A percentile compares a stretch with the other conserved stretches of the same genome.
These are phyloP conservation scores for Fusarium subtropicale DNA, from an alignment of 2,329 filamentous ascomycete species.

Conservation along the genomic window DNA sequence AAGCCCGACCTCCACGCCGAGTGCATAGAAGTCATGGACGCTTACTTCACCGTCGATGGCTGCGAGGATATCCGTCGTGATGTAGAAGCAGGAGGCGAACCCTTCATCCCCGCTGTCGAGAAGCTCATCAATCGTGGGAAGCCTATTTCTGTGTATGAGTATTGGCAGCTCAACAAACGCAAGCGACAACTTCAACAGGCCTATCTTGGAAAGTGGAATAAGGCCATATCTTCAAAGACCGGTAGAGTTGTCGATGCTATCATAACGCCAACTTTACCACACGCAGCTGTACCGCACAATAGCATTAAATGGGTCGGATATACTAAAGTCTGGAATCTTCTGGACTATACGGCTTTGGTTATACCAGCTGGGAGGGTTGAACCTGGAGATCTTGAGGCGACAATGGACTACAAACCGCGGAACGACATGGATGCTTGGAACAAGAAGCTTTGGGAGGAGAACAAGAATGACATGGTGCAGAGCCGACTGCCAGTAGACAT, in stretches of 20 bases:
- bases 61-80: slow-evolving; percentile 71
- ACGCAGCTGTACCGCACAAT: slow-evolving; percentile 63
- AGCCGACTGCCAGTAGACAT: slow-evolving; percentile 21
- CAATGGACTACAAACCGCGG: slow-evolving; percentile 7
- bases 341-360: slow-evolving; percentile 47
- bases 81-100: slow-evolving; percentile 66
- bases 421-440: slow-evolving; percentile 28
- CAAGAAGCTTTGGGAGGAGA: slow-evolving; percentile 18
- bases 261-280: slow-evolving; percentile 70
- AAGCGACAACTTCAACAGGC: slow-evolving; percentile 57
- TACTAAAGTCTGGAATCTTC: slow-evolving; percentile 49
- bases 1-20: slow-evolving; percentile 62
- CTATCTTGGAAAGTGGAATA: slow-evolving; percentile 70
- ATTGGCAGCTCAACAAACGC: slow-evolving; percentile 74
- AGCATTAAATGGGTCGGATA: slow-evolving; percentile 61
- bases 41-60: slow-evolving; percentile 71
- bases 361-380: slow-evolving; percentile 39
- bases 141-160: slow-evolving; percentile 71
- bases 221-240: slow-evolving; percentile 54
- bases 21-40: slow-evolving; percentile 70
- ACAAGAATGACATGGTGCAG: not conserved
- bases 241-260: slow-evolving; percentile 66
- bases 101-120: slow-evolving; percentile 69
- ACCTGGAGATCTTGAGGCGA: not conserved
- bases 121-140: slow-evolving; percentile 63